Base-by-base conservation (phyloP, 352 stramenopile genomes). In the Aphanomyces euteiches region DNA sequence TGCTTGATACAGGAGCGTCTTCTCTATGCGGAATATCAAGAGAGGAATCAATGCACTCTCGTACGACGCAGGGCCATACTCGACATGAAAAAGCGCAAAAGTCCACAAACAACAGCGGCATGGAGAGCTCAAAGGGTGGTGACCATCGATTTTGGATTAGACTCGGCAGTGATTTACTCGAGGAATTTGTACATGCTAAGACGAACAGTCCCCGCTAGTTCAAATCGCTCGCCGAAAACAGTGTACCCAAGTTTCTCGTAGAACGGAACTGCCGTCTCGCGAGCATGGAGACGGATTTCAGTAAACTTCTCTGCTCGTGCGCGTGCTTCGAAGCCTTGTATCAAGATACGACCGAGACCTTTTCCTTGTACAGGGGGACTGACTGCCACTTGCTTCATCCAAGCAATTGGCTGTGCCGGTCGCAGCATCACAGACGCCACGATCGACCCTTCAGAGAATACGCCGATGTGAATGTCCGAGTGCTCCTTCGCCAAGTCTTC, bases 301-400 rank as follows among this genome's bases (percentile, higher is more conserved):
- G 15, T 15, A 34, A 70, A 70, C 8, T 50, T 36, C n/a, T 70
- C 53, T 17, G n/a, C 6, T 8, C 4, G 15, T 15, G 64, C 64
- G 5, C 53, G 21, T 6, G 50, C 7, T 37, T 70, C 47, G 38
- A 70, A 53, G 7, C 13, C 64, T 61, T 70, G 15, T 21, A 70
- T 63, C 8, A 70, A 53, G 37, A 61, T 34, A n/a, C 64, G 64
- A 38, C 64, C 64, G 38, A 70, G 64, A 1, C 64, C 64, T 36
- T 70, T 38, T 1, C 64, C 64, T 40, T 70, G 64, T 34, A 70
- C 34, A 10, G 13, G 28, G 28, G 64, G 64, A 21, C 34, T 34
- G 17, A 70, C 64, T 12, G 64, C 64, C 36, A 70, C 64, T 61
- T 70, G 64, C 39, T 70, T 70, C 64, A 70, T 70, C 64, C 64